A percentile compares a stretch with the other conserved stretches of the same genome.
These are phyloP conservation scores for Penicillium hordei DNA, from an alignment of 2,329 filamentous ascomycete species.

Conservation along the genomic window DNA sequence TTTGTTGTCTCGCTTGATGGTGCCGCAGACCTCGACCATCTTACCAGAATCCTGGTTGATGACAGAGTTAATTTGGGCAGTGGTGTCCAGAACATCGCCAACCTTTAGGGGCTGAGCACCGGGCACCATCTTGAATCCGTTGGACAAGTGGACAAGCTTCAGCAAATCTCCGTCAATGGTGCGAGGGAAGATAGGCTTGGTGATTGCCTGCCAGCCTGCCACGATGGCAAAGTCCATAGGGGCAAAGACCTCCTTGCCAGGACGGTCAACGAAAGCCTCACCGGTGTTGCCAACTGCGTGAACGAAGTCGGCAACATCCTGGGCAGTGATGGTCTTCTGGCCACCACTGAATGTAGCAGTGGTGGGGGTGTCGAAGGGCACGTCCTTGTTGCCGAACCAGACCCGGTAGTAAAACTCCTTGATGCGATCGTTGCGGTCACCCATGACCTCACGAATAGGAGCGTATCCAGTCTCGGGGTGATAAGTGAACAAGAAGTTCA, in stretches of 20 bases:
- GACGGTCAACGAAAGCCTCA: constrained; percentile 93
- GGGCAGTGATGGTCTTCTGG: constrained; percentile 78
- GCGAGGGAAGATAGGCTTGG: constrained; percentile 97
- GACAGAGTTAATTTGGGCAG: constrained; percentile 93
- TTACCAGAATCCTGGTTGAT: constrained; percentile 98
- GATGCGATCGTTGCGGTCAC: constrained; percentile 92
- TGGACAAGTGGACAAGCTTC: constrained; percentile 94
- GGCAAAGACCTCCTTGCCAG: constrained; percentile 88
- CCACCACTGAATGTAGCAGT: constrained; percentile 90
- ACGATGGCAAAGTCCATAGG: constrained; percentile 99
- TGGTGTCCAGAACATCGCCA: constrained; percentile 88
- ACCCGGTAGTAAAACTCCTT: constrained; percentile 99
- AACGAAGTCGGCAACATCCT: constrained; percentile 98
- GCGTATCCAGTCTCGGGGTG: constrained; percentile 94
- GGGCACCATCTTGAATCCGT: constrained; percentile 97
- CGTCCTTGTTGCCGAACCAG: constrained; percentile 87
- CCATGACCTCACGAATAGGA: constrained; percentile 97
- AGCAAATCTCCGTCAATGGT: constrained; percentile 94
- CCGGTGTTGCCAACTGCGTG: constrained; percentile 97
- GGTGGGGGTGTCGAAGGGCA: constrained; percentile 81
- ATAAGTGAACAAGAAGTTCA: constrained; percentile 88
- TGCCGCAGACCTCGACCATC: constrained; percentile 99
- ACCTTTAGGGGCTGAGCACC: constrained; percentile 94
- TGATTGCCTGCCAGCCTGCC: constrained; percentile 98
- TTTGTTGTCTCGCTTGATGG: constrained; percentile 78